A percentile compares a stretch with the other conserved stretches of the same genome.
Conservation (phyloP, 2,329 filamentous ascomycete species). For the Calonectria pauciramosa region DNA sequence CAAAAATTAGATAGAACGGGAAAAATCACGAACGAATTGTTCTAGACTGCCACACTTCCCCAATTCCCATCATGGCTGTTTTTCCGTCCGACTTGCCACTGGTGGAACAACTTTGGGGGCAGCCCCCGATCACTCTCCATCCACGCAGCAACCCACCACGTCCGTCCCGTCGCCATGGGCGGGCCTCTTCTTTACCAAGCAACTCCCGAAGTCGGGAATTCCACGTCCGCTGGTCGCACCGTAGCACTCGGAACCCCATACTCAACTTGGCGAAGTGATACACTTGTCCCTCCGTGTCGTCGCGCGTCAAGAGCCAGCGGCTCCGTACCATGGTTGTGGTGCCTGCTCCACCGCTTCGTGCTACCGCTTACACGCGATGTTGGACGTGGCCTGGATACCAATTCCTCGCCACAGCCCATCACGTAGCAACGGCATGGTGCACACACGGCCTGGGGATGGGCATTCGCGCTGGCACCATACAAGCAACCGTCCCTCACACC, state of each 20-base stretch:
- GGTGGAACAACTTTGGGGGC: conserved; percentile 46
- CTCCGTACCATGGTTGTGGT: not conserved
- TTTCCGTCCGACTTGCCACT: conserved; percentile 22
- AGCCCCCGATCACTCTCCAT: conserved; percentile 24
- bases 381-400: not conserved
- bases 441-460: not conserved
- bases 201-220: conserved; percentile 21
- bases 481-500: not conserved
- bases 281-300: not conserved
- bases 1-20: not conserved
- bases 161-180: not conserved
- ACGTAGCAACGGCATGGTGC: not conserved
- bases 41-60: not conserved
- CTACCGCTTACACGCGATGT: not conserved
- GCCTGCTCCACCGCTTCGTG: not conserved
- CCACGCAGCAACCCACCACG: conserved; percentile 15
- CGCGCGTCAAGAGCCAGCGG: not conserved
- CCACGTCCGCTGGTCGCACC: not conserved
- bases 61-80: not conserved
- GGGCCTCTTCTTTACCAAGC: not conserved
- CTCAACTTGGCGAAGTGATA: not conserved
- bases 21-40: not conserved
- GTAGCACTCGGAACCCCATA: not conserved
- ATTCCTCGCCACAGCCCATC: not conserved
- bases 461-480: not conserved